These are phyloP conservation scores for Harringtonia lauricola DNA, from an alignment of 2,329 filamentous ascomycete species.

Conservation along the genomic window DNA sequence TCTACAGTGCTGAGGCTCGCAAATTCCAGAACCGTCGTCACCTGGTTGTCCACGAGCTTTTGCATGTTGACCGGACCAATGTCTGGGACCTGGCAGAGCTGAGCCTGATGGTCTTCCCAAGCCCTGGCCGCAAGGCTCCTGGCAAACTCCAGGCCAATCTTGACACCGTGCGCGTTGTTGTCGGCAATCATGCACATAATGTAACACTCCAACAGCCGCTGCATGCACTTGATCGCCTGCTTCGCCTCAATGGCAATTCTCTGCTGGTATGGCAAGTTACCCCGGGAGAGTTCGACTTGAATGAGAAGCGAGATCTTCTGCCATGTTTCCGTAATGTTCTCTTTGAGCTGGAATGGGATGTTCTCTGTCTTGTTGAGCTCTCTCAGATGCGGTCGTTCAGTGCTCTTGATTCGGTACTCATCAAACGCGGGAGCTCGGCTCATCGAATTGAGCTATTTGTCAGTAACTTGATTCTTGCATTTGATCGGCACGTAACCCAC, in stretches of 20 bases:
- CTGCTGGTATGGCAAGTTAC: slow-evolving; percentile 40
- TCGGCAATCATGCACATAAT: slow-evolving; percentile 56
- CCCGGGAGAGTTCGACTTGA: slow-evolving; percentile 57
- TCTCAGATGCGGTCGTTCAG: slow-evolving; percentile 60
- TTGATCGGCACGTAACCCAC: slow-evolving; percentile 31
- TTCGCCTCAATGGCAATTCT: slow-evolving; percentile 50
- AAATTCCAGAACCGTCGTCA: slow-evolving; percentile 63
- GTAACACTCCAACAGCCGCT: slow-evolving; percentile 62
- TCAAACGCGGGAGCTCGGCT: slow-evolving; percentile 62
- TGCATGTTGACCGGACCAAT: slow-evolving; percentile 67
- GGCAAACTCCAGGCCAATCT: slow-evolving; percentile 64
- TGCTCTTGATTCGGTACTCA: slow-evolving; percentile 57
- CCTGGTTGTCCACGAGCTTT: slow-evolving; percentile 59
- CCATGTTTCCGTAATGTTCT: slow-evolving; percentile 49
- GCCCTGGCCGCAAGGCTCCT: slow-evolving; percentile 62
- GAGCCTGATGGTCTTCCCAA: slow-evolving; percentile 74
- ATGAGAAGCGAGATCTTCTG: slow-evolving; percentile 72
- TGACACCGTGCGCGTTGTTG: slow-evolving; percentile 53
- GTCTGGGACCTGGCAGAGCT: slow-evolving; percentile 72
- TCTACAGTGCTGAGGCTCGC: slow-evolving; percentile 53
- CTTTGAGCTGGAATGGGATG: slow-evolving; percentile 61
- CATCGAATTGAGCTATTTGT: slow-evolving; percentile 50
- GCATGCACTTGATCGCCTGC: slow-evolving; percentile 54
- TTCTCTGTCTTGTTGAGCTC: slow-evolving; percentile 58
- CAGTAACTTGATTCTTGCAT: neutral